A percentile compares a stretch with the other conserved stretches of the same genome.
These are phyloP conservation scores for Cryptococcus sp. DNA, from an alignment of 1,284 basidiomycete species.

Conservation along the genomic window DNA sequence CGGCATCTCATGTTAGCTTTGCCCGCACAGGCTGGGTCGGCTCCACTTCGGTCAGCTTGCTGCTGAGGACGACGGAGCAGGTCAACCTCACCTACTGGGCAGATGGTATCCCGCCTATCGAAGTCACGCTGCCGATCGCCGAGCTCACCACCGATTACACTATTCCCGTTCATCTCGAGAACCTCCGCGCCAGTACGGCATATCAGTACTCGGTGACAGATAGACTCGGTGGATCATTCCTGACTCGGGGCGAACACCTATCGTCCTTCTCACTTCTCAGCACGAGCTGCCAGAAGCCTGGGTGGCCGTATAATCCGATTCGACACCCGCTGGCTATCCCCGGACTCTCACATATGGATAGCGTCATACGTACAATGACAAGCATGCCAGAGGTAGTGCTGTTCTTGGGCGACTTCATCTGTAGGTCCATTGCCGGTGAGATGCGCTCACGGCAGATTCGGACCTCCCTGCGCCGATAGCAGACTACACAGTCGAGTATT, in stretches of 20 bases:
- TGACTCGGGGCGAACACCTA: background rate
- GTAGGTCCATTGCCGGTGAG: background rate
- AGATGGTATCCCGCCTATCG: background rate
- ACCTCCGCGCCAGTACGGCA: slow-evolving; percentile 2
- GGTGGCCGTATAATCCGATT: slow-evolving; percentile 16
- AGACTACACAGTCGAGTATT: slow-evolving; percentile 8
- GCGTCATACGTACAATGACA: slow-evolving; percentile 1
- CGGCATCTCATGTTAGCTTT: background rate
- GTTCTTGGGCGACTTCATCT: slow-evolving; percentile 19
- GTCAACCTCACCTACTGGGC: slow-evolving; percentile 2
- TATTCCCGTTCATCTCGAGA: background rate
- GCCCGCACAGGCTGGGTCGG: slow-evolving; percentile 12
- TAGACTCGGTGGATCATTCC: slow-evolving; percentile 5
- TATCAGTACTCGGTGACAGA: slow-evolving; percentile 4
- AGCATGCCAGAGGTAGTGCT: slow-evolving; percentile 11
- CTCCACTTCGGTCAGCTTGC: background rate
- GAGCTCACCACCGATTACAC: slow-evolving; percentile 8
- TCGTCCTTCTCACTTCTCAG: slow-evolving; percentile 9
- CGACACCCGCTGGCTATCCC: slow-evolving; percentile 4
- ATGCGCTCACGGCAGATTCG: slow-evolving; percentile 6
- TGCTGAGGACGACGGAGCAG: background rate
- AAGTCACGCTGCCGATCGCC: background rate
- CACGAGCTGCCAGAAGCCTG: slow-evolving; percentile 14
- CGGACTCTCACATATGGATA: slow-evolving; percentile 9
- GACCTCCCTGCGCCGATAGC: slow-evolving; percentile 9